Percentiles rank a stretch among this genome's conserved stretches.
Evolutionary conservation across 768 basidiomycete genomes (phyloP).

Genomic region (Cantharellus cinnabarinus): DNA sequence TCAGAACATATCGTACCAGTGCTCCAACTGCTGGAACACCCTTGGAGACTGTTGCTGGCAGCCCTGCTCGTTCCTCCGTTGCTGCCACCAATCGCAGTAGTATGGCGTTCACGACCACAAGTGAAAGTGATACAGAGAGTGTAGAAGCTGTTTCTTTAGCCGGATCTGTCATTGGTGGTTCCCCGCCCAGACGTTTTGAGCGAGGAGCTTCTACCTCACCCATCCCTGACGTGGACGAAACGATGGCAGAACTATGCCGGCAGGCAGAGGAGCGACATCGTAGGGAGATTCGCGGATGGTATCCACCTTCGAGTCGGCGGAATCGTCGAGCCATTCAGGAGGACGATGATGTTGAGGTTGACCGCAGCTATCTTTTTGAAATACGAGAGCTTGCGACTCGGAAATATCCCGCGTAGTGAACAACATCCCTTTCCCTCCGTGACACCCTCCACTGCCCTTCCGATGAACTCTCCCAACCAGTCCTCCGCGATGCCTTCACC

Average conservation of each 20-base stretch:
- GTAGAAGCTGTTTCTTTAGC: neutral
- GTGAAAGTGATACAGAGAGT: constrained; percentile 18
- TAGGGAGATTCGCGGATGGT: constrained; percentile 71
- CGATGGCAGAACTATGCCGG: constrained; percentile 49
- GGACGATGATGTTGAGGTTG: constrained; percentile 21
- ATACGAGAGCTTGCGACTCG: constrained; percentile 50
- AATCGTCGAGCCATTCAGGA: constrained; percentile 4
- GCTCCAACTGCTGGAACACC: constrained; percentile 14
- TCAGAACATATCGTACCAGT: constrained; percentile 11
- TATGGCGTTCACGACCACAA: constrained; percentile 8
- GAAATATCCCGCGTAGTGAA: neutral
- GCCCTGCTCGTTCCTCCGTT: neutral
- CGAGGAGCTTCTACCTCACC: neutral
- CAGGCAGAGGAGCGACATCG: constrained; percentile 67
- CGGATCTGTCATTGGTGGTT: neutral
- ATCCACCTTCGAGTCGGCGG: constrained; percentile 8
- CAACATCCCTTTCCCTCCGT: neutral
- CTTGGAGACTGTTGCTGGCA: constrained; percentile 15
- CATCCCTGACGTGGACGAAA: constrained; percentile 32
- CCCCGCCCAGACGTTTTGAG: neutral
- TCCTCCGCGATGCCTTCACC: no score
- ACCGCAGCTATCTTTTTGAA: constrained; percentile 52
- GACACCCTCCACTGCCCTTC: neutral
- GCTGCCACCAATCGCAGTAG: constrained; percentile 10
- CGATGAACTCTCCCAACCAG: neutral